These are phyloP conservation scores for Stellera chamaejasme DNA, from an alignment of 345 rosid species.

Conservation along the genomic window DNA sequence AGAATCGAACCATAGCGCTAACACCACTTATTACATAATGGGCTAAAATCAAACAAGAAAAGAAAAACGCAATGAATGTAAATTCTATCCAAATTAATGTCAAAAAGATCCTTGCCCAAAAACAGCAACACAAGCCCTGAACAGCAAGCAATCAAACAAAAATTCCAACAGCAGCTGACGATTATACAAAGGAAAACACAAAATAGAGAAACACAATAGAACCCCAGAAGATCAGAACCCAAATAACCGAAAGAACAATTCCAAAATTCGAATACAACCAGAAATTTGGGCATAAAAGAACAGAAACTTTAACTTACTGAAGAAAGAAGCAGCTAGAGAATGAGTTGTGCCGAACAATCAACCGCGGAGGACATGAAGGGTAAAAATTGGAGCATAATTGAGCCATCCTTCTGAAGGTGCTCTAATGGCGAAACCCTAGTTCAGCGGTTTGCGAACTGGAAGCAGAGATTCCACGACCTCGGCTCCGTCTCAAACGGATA, in stretches of 20 bases:
- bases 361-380: conserved; percentile 7
- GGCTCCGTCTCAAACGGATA: no score
- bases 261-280: background rate
- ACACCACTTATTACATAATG: background rate
- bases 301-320: conserved; percentile 9
- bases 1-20: background rate
- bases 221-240: conserved; percentile 1
- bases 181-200: background rate
- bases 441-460: no score
- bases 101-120: no score
- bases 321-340: conserved; percentile 9
- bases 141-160: no score
- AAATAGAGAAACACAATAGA: background rate
- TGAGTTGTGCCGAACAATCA: conserved; percentile 15
- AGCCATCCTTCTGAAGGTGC: conserved; percentile 15
- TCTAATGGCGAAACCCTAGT: no score
- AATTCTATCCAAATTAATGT: no score
- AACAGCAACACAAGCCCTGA: no score
- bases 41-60: background rate
- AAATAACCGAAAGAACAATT: background rate
- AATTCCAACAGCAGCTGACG: background rate
- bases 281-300: background rate
- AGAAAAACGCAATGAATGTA: background rate
- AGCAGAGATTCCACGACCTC: no score
- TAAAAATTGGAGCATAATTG: conserved; percentile 29